Conservation (phyloP, 352 stramenopile species). For the Globisporangium iwayamae region DNA sequence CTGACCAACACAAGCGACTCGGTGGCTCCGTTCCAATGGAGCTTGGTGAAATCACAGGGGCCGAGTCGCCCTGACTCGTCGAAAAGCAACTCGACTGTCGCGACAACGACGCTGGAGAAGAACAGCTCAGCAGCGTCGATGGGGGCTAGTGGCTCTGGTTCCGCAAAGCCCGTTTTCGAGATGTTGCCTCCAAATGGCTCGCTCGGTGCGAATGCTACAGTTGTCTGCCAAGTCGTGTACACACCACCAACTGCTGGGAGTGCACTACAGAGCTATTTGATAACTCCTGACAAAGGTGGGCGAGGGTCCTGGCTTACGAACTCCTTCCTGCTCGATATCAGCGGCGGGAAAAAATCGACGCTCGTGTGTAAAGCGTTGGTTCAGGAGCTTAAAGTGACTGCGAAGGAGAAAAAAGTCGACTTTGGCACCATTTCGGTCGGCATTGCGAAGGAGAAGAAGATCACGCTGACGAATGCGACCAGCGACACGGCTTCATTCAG, state of each 20-base stretch:
- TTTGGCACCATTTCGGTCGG: conserved; percentile 82
- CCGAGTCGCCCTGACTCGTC: conserved; percentile 43
- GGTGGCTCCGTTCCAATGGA: conserved; percentile 84
- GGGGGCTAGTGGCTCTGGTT: neutral
- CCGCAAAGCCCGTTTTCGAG: conserved; percentile 34
- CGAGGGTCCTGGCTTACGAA: conserved; percentile 29
- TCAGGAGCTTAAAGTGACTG: conserved; percentile 44
- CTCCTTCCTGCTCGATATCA: conserved; percentile 52
- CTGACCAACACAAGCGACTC: conserved; percentile 92
- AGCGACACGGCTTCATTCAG: conserved; percentile 15
- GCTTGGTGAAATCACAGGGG: conserved; percentile 14
- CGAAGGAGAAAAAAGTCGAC: conserved; percentile 76
- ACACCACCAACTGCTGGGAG: conserved; percentile 27
- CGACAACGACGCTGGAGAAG: conserved; percentile 23
- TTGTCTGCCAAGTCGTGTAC: conserved; percentile 54
- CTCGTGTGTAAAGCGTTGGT: conserved; percentile 53
- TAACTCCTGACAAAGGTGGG: neutral
- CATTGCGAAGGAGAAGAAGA: conserved; percentile 53
- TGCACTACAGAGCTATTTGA: neutral
- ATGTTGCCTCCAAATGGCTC: conserved; percentile 43
- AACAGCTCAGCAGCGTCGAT: neutral
- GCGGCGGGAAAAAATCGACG: conserved; percentile 38
- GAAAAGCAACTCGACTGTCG: conserved; percentile 47
- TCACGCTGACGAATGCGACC: conserved; percentile 39
- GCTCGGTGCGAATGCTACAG: conserved; percentile 27